A percentile compares a stretch with the other conserved stretches of the same genome.
Conservation (phyloP, 495 filamentous ascomycete genomes). For the Xylaria bambusicola region DNA sequence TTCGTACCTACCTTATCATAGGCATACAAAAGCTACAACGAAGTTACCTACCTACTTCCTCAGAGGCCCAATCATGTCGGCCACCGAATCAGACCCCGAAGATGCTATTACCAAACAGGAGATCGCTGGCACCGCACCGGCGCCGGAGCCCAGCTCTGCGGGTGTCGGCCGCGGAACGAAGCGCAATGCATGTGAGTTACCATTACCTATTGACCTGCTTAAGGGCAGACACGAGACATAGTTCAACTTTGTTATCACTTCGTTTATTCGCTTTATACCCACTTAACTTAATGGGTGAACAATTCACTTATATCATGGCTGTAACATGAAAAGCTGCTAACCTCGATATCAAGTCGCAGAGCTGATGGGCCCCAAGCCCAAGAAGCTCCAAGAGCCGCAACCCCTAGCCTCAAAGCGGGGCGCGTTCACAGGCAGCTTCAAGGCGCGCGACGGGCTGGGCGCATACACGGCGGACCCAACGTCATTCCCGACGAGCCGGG, state of each 20-base stretch:
- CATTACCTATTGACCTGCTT: background rate
- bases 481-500: constrained; percentile 57
- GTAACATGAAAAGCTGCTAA: background rate
- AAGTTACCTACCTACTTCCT: background rate
- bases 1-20: no score
- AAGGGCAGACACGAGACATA: no score
- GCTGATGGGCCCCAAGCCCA: constrained; percentile 65
- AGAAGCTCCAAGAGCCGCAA: constrained; percentile 10
- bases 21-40: no score
- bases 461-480: constrained; percentile 69
- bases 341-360: constrained; percentile 54
- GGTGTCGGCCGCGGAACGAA: constrained; percentile 24
- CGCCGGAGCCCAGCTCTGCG: constrained; percentile 6
- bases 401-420: constrained; percentile 21
- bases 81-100: constrained; percentile 25
- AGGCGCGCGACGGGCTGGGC: constrained; percentile 64
- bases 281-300: background rate
- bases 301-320: background rate
- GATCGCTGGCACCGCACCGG: constrained; percentile 28
- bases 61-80: constrained; percentile 20
- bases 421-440: constrained; percentile 31
- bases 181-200: constrained; percentile 35
- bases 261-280: no score
- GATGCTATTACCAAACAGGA: constrained; percentile 35
- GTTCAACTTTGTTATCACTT: no score